These are phyloP conservation scores for Elongisporangium undulatum DNA, from an alignment of 352 stramenopile genomes.

Conservation along the genomic window DNA sequence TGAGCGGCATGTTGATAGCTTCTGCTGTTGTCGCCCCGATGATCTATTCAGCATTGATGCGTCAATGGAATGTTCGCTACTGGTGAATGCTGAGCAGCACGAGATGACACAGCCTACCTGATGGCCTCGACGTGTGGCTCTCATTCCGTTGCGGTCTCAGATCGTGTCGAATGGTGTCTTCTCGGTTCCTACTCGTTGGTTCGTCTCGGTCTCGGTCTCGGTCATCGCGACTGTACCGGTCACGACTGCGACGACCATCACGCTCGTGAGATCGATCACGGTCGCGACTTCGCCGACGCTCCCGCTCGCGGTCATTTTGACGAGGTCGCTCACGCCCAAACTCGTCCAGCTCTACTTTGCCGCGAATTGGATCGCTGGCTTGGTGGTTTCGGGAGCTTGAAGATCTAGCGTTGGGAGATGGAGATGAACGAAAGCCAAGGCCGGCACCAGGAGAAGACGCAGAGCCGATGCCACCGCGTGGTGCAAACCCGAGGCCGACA, in stretches of 20 bases:
- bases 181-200: neutral
- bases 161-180: neutral
- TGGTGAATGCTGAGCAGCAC: neutral
- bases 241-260: neutral
- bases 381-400: neutral
- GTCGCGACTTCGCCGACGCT: neutral
- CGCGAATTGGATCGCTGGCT: neutral
- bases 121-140: neutral
- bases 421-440: neutral
- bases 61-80: neutral
- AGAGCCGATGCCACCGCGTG: conserved; percentile 17
- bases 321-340: conserved; percentile 19
- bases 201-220: neutral
- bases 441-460: conserved; percentile 8
- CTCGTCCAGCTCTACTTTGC: conserved; percentile 14
- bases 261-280: neutral
- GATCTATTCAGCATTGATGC: neutral
- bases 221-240: neutral
- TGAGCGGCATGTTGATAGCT: neutral
- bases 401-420: neutral
- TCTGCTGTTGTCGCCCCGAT: neutral
- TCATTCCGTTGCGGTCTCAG: neutral
- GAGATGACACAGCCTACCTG: neutral
- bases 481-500: conserved; percentile 25
- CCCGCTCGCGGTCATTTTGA: neutral